A percentile compares a stretch with the other conserved stretches of the same genome.
Conservation (phyloP, 352 stramenopile genomes). For the Pythium chondricola region DNA sequence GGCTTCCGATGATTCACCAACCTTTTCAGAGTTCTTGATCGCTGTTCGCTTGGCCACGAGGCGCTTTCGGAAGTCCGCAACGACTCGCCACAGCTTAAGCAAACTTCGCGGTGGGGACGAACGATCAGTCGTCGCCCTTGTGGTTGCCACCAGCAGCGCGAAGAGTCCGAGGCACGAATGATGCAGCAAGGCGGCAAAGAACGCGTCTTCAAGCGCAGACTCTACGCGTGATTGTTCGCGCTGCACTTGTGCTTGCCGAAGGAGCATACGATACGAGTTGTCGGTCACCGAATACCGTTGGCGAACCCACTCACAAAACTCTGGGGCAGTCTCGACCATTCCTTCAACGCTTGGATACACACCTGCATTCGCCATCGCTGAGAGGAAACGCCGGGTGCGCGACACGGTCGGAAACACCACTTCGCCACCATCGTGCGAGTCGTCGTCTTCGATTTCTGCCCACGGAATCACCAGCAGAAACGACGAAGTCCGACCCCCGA, state of each 20-base stretch:
- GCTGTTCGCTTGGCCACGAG: constrained; percentile 16
- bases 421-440: background rate
- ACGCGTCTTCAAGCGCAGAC: constrained; percentile 33
- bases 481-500: too few species aligned
- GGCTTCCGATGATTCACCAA: background rate
- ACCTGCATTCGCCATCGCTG: background rate
- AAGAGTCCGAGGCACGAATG: constrained; percentile 28
- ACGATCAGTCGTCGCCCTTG: background rate
- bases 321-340: background rate
- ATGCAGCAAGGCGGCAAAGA: constrained; percentile 56
- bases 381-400: background rate
- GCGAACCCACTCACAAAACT: constrained; percentile 56
- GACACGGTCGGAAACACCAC: background rate
- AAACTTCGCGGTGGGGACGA: constrained; percentile 11
- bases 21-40: constrained; percentile 11
- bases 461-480: too few species aligned
- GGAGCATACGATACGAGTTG: constrained; percentile 60
- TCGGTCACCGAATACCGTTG: constrained; percentile 41
- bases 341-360: too few species aligned
- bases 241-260: constrained; percentile 30
- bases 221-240: constrained; percentile 4
- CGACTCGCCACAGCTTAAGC: constrained; percentile 36
- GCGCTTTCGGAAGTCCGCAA: constrained; percentile 37
- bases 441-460: too few species aligned
- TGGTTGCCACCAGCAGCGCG: constrained; percentile 31